phyloP scores from a whole-genome alignment of 148 eudicot genomes.

The Suaeda aralocaspica region DNA sequence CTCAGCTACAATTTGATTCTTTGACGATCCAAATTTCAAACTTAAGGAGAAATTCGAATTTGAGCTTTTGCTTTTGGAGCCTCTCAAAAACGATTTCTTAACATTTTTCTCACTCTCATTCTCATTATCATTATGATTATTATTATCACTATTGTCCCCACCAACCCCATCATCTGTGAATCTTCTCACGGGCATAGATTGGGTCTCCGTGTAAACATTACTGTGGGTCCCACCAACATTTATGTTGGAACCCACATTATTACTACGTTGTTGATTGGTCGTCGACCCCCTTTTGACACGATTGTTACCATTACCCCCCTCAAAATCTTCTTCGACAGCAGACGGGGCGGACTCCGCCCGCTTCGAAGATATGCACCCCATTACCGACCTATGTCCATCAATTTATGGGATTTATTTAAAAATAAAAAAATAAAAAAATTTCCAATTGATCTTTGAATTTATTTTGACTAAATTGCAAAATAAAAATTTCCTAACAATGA shows the following conservation, averaged over 20 bases:
- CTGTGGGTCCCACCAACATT: background rate
- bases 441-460: too few relatives aligned
- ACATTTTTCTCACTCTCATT: constrained; percentile 8
- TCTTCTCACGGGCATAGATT: background rate
- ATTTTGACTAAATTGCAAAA: too few relatives aligned
- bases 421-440: too few relatives aligned
- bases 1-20: constrained; percentile 44
- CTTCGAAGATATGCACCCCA: constrained; percentile 94
- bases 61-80: constrained; percentile 31
- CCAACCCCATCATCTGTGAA: background rate
- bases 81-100: constrained; percentile 17
- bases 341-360: constrained; percentile 42
- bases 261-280: constrained; percentile 2
- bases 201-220: background rate
- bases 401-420: background rate
- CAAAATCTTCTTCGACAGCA: constrained; percentile 17
- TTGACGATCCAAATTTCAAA: constrained; percentile 45
- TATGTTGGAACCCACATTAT: background rate
- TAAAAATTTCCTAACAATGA: constrained; percentile 1
- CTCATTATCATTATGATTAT: background rate
- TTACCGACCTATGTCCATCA: constrained; percentile 41
- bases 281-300: constrained; percentile 26
- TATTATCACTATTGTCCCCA: constrained; percentile 6
- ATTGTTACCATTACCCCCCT: background rate
- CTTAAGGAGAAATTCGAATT: constrained; percentile 36